A percentile compares a stretch with the other conserved stretches of the same genome.
phyloP scores from a whole-genome alignment of 768 basidiomycete genomes.

The Auricularia auricula-judae region DNA sequence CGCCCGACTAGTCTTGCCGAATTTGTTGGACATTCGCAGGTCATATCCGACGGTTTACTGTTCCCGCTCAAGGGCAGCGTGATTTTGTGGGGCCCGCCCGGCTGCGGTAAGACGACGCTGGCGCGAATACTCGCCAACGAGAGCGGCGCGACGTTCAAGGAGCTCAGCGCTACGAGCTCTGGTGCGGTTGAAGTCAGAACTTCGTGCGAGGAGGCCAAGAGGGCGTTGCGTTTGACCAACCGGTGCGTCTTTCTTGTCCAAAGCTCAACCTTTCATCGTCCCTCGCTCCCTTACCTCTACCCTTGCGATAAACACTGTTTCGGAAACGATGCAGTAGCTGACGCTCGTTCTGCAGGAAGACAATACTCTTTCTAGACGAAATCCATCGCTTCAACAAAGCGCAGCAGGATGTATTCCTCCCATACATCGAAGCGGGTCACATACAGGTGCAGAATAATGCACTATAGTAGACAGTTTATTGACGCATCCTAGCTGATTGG shows the following conservation, averaged over 20 bases:
- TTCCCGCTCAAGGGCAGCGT: slow-evolving; percentile 42
- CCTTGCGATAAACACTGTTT: too few species aligned
- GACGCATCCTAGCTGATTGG: slow-evolving; percentile 47
- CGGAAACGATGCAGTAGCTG: neutral
- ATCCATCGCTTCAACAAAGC: slow-evolving; percentile 70
- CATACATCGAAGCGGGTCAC: slow-evolving; percentile 67
- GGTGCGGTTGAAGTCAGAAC: slow-evolving; percentile 59
- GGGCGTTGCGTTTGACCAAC: slow-evolving; percentile 50
- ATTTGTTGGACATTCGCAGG: slow-evolving; percentile 61
- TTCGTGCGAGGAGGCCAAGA: slow-evolving; percentile 70
- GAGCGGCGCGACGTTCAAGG: slow-evolving; percentile 54
- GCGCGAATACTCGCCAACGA: slow-evolving; percentile 57
- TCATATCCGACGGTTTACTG: slow-evolving; percentile 48
- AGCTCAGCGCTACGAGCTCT: slow-evolving; percentile 63
- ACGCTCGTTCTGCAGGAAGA: slow-evolving; percentile 35
- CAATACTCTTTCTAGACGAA: slow-evolving; percentile 74
- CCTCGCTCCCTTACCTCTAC: too few species aligned
- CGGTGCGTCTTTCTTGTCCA: slow-evolving; percentile 27
- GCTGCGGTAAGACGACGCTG: slow-evolving; percentile 64
- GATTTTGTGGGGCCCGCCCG: slow-evolving; percentile 48
- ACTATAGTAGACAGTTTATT: neutral
- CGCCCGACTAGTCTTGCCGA: slow-evolving; percentile 53
- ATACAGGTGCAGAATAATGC: slow-evolving; percentile 38
- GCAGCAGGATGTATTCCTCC: slow-evolving; percentile 75
- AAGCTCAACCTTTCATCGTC: too few species aligned